These are phyloP conservation scores for Cutaneotrichosporon cyanovorans DNA, from an alignment of 1,284 basidiomycete genomes.

Conservation along the genomic window DNA sequence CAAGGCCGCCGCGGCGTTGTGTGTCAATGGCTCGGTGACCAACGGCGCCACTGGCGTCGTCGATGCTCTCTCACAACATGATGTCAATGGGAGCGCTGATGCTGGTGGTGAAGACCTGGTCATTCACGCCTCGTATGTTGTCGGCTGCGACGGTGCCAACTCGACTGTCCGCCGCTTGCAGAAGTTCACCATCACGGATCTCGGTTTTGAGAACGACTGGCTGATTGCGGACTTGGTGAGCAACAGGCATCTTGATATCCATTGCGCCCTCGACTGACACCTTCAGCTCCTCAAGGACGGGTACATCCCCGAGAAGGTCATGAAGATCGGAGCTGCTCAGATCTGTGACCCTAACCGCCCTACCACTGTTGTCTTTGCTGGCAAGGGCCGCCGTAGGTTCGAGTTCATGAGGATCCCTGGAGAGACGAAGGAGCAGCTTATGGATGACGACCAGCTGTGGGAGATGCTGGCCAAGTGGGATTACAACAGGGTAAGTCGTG, in stretches of 20 bases:
- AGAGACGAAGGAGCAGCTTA: constrained; percentile 9
- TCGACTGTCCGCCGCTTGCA: constrained; percentile 16
- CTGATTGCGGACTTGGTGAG: constrained; percentile 14
- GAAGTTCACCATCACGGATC: constrained; percentile 7
- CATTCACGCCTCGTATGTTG: constrained; percentile 12
- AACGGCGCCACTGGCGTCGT: no score
- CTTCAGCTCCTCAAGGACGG: constrained; percentile 5
- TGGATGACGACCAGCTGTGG: constrained; percentile 13
- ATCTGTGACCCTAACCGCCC: constrained; percentile 21
- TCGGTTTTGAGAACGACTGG: constrained; percentile 23
- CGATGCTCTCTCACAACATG: no score
- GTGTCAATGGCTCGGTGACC: background rate
- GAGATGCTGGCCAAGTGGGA: constrained; percentile 11
- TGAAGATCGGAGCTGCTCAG: constrained; percentile 7
- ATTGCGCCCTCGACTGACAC: no score
- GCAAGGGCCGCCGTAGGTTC: constrained; percentile 14
- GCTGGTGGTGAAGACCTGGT: no score
- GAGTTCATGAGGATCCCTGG: constrained; percentile 21
- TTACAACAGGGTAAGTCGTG: constrained; percentile 1
- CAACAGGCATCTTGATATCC: no score
- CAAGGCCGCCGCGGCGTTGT: background rate
- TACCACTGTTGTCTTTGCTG: constrained; percentile 15
- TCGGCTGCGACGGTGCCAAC: constrained; percentile 23
- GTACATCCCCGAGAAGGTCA: constrained; percentile 3
- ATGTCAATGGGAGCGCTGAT: no score